Percentiles rank a stretch among this genome's conserved stretches.
These are phyloP conservation scores for Lanzia echinophila DNA, from an alignment of 2,329 filamentous ascomycete genomes.

Conservation along the genomic window DNA sequence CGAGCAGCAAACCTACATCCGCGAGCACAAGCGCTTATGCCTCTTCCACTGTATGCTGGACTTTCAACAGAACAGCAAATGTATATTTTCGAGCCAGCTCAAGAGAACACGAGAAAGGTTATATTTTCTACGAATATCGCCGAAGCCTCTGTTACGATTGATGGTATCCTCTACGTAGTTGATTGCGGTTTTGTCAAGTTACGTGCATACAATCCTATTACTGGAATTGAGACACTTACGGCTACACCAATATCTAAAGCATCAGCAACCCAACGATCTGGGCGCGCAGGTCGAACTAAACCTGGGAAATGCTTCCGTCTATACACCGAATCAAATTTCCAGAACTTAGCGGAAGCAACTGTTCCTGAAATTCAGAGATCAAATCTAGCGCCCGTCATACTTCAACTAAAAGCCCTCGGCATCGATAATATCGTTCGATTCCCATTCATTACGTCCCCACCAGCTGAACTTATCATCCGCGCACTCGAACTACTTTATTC, in stretches of 20 bases:
- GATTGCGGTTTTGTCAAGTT: slow-evolving; percentile 90
- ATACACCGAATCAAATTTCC: slow-evolving; percentile 72
- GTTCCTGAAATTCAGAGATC: slow-evolving; percentile 88
- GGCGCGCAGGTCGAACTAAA: slow-evolving; percentile 80
- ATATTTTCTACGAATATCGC: slow-evolving; percentile 94
- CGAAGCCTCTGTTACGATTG: slow-evolving; percentile 91
- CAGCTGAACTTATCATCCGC: slow-evolving; percentile 75
- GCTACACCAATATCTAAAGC: slow-evolving; percentile 79
- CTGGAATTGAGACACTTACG: slow-evolving; percentile 82
- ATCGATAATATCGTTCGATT: slow-evolving; percentile 93
- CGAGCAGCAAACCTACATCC: slow-evolving; percentile 57
- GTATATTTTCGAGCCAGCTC: slow-evolving; percentile 82
- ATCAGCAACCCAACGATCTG: slow-evolving; percentile 84
- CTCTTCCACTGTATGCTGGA: slow-evolving; percentile 82
- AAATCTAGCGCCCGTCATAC: slow-evolving; percentile 78
- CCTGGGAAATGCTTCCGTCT: slow-evolving; percentile 92
- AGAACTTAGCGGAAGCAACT: slow-evolving; percentile 61
- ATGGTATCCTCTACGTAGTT: slow-evolving; percentile 84
- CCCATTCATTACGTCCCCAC: slow-evolving; percentile 79
- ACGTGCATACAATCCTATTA: slow-evolving; percentile 73
- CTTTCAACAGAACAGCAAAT: slow-evolving; percentile 87
- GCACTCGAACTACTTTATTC: slow-evolving; percentile 84
- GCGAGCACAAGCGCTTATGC: slow-evolving; percentile 52
- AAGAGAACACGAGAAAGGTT: slow-evolving; percentile 79
- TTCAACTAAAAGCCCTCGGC: slow-evolving; percentile 90